These are phyloP conservation scores for Rhododendron williamsianum DNA, from an alignment of 148 eudicot species.

Conservation along the genomic window DNA sequence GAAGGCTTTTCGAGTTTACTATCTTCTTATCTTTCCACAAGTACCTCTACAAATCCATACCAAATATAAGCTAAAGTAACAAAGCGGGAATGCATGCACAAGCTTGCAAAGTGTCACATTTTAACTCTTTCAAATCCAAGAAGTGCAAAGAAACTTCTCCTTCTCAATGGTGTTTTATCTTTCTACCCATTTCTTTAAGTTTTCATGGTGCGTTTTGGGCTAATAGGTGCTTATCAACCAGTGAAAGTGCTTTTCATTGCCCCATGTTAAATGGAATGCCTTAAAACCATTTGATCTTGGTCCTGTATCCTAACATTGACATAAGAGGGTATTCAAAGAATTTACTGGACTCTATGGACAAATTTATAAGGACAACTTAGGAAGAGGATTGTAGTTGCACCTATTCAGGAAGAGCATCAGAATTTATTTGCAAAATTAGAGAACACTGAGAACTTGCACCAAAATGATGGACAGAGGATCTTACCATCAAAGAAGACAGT, in stretches of 20 bases:
- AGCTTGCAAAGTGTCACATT: not conserved
- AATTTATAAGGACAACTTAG: not conserved
- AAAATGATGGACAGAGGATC: not conserved
- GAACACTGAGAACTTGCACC: not conserved
- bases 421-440: not conserved
- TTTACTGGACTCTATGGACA: not conserved
- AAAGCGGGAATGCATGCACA: not conserved
- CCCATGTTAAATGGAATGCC: not conserved
- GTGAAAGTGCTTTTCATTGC: not conserved
- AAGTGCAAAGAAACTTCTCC: not conserved
- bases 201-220: not conserved
- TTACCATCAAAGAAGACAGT: slow-evolving; percentile 86
- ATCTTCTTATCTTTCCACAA: not conserved
- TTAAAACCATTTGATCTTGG: not conserved
- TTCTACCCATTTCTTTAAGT: not conserved
- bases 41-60: not conserved
- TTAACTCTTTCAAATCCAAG: not conserved
- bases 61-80: not conserved
- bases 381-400: not conserved
- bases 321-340: not conserved
- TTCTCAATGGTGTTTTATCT: not conserved
- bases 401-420: not conserved
- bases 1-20: not conserved
- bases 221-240: not conserved
- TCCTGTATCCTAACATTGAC: not conserved